Base-by-base conservation (phyloP, 164 flowering plant species). In the Macadamia tetraphylla region DNA sequence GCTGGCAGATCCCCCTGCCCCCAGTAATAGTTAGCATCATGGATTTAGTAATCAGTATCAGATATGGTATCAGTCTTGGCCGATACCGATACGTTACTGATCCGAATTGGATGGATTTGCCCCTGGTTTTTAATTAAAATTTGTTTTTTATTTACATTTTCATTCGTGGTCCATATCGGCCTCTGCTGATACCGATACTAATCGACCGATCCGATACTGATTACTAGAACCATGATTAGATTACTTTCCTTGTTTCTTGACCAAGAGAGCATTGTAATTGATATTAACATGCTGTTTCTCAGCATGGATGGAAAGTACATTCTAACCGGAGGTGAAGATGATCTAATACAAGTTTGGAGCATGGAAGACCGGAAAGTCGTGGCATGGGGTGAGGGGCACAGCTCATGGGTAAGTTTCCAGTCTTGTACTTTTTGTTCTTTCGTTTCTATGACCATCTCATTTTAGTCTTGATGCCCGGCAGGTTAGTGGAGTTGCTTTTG, bases 331-430 rank as follows among this genome's bases (percentile, higher is more conserved):
- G 99, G 99, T 43, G 99, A 95, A 81, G 99, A 95, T 79, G 99
- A 95, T 78, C 78, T 95, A 43, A 98, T 95, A 70, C 98, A 90
- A 70, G 90, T 95, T 17, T 95, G 99, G 99, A 90, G 97, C 70
- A 91, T 92, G 96, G 99, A 95, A 72, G 96, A 91, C 68, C 78
- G 97, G 14, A 95, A 91, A 76, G 86, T 95, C 72, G 91, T 95
- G 30, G 99, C 99, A 66, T 95, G 99, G 99, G 97, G 97, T 6
- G 99, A 95, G 78, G 99, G 99, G 9, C 99, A 95, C 76, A 89
- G 81, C 74, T 95, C 99, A 62, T 95, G 98, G 98, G 99, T 94
- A 76, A 78, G 88, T 71, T 75, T 12, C 59, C 57, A 15, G 29
- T 63, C 23, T 12, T 42, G 17, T 60, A 15, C 61, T 69, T 68